Evolutionary conservation across 169 alveolate species (phyloP).

Genomic region (Eimeria mitis): DNA sequence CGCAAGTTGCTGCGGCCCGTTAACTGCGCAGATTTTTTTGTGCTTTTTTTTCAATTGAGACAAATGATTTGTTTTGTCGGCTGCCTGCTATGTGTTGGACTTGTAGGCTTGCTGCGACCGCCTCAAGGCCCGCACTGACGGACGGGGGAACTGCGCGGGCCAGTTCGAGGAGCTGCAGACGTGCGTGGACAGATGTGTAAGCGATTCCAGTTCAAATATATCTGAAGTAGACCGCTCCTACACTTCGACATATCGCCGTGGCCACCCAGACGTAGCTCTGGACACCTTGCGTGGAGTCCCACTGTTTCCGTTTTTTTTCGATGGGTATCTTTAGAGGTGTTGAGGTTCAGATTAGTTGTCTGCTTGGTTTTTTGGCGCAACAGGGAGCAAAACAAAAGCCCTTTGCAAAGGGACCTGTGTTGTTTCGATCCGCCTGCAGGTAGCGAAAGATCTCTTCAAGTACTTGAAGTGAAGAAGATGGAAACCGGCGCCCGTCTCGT

Average conservation of each 20-base stretch:
- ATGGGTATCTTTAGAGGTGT: neutral
- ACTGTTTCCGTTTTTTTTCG: neutral
- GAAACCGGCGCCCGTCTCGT: neutral
- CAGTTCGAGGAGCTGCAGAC: constrained; percentile 87
- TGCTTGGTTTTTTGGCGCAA: neutral
- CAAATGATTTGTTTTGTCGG: neutral
- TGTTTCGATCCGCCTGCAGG: constrained; percentile 8
- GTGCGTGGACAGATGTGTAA: constrained; percentile 88
- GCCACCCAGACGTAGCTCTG: neutral
- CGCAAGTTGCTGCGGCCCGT: neutral
- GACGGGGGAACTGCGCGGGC: constrained; percentile 88
- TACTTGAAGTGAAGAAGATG: constrained; percentile 51
- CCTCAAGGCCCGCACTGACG: constrained; percentile 87
- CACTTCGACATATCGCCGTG: too few relatives aligned
- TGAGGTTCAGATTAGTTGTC: neutral
- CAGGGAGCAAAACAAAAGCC: neutral
- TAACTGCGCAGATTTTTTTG: neutral
- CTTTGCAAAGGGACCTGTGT: neutral
- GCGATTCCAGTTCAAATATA: neutral
- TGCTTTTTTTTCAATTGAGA: too few relatives aligned
- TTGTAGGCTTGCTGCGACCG: constrained; percentile 86
- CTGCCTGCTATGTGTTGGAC: neutral
- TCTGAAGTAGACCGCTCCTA: neutral
- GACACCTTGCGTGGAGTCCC: neutral
- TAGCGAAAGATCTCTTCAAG: constrained; percentile 79